Base-by-base conservation (phyloP, 2,329 filamentous ascomycete genomes). In the Rosellinia necatrix region DNA sequence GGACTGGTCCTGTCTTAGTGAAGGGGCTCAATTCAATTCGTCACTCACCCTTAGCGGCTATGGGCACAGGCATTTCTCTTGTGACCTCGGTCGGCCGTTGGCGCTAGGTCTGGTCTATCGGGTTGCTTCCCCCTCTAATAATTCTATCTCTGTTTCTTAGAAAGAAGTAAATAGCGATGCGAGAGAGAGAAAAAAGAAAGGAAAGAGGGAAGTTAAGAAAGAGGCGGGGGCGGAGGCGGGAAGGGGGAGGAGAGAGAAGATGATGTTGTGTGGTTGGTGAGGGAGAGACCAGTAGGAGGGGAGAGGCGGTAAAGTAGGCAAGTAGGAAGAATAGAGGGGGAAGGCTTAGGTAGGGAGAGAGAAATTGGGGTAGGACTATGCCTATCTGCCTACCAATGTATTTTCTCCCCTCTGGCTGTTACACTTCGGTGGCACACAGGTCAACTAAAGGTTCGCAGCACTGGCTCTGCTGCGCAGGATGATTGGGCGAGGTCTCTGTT, bases 21-120 rank as follows among this genome's bases (percentile, higher is more conserved):
- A 37, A 7, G 19, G 8, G 13, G 6, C 6, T 15, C 22, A 42
- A 42, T 27, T 15, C 27, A 54, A 43, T 44, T 58, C 47, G 50
- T 46, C 46, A 69, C 73, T 68, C 60, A 75, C 73, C 72, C 67
- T 75, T 74, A 60, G 71, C 72, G 46, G 66, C 67, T 56, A 75
- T 44, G 40, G 72, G 69, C 34, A 72, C 50, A 58, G 73, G 71
- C 73, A 75, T 75, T 32, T 60, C 67, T 50, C 42, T 43, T 15
- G 24, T 42, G 42, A 40, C 25, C 35, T 32, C 21, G 42, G 35
- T n/a, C 48, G 44, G 40, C 47, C 48, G 53, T n/a, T 25, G 29
- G 37, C 46, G 47, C 35, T 40, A 43, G 30, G 42, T 58, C 40
- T 8, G 22, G 15, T n/a, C 21, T 19, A 12, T 32, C 15, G 21